phyloP scores from a whole-genome alignment of 306 rosid genomes.

The Prunus kanzakura region DNA sequence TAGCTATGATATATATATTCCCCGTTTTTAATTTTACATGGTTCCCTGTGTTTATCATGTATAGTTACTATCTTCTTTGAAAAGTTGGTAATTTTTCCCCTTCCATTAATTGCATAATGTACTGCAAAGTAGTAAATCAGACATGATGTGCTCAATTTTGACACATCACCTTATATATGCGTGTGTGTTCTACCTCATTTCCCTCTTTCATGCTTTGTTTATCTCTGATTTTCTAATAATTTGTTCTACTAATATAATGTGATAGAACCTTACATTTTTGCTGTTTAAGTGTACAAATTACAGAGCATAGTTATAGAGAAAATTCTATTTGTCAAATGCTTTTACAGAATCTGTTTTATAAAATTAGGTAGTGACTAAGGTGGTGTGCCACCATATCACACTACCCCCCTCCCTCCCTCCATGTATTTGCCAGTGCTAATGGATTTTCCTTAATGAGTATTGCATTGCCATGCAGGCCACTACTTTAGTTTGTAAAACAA shows the following conservation, averaged over 20 bases:
- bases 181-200: neutral
- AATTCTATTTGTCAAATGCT: neutral
- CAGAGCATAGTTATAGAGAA: slow-evolving; percentile 15
- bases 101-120: slow-evolving; percentile 9
- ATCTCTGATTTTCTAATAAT: slow-evolving; percentile 24
- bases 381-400: neutral
- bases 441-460: neutral
- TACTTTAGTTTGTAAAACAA: neutral
- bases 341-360: neutral
- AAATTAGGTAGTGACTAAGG: slow-evolving; percentile 5
- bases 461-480: neutral
- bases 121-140: slow-evolving; percentile 8
- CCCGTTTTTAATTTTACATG: neutral
- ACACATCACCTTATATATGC: neutral
- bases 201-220: slow-evolving; percentile 15
- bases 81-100: slow-evolving; percentile 1
- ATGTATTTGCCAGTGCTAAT: neutral
- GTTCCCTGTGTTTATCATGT: slow-evolving; percentile 6
- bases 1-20: neutral
- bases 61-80: neutral
- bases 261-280: slow-evolving; percentile 18
- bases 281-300: slow-evolving; percentile 28
- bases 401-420: neutral
- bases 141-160: neutral
- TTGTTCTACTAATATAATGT: slow-evolving; percentile 10